A percentile compares a stretch with the other conserved stretches of the same genome.
Conservation (phyloP, 495 filamentous ascomycete species). For the Cladorrhinum samala region DNA sequence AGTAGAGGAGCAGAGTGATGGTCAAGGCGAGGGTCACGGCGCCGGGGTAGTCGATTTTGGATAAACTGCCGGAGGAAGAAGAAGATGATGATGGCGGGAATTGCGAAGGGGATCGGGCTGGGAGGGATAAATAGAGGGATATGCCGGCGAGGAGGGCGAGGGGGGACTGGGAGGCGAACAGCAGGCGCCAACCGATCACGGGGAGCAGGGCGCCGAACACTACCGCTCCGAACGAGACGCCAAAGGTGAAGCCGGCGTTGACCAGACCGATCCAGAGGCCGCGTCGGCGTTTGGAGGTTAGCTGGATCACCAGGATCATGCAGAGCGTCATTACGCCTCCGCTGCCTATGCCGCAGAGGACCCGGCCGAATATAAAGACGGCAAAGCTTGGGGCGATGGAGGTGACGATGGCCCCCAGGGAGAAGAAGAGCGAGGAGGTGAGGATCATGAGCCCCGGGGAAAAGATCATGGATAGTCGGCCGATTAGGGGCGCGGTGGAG, state of each 20-base stretch:
- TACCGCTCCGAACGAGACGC: slow-evolving; percentile 64
- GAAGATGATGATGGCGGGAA: slow-evolving; percentile 25
- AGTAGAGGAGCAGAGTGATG: slow-evolving; percentile 59
- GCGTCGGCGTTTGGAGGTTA: slow-evolving; percentile 55
- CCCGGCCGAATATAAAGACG: slow-evolving; percentile 60
- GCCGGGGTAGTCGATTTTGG: slow-evolving; percentile 63
- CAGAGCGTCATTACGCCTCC: slow-evolving; percentile 61
- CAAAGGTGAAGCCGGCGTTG: slow-evolving; percentile 56
- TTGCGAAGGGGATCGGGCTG: slow-evolving; percentile 45
- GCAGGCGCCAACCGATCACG: slow-evolving; percentile 58
- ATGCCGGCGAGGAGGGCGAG: slow-evolving; percentile 51
- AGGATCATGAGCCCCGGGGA: slow-evolving; percentile 56
- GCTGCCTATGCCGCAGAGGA: slow-evolving; percentile 57
- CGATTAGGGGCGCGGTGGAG: slow-evolving; percentile 57
- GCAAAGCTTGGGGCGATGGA: slow-evolving; percentile 49
- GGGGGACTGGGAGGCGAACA: slow-evolving; percentile 65
- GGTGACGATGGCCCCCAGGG: slow-evolving; percentile 56
- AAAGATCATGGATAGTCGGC: slow-evolving; percentile 63
- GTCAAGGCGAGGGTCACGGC: slow-evolving; percentile 45
- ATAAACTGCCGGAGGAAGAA: slow-evolving; percentile 47
- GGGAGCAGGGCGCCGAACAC: slow-evolving; percentile 59
- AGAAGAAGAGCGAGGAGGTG: slow-evolving; percentile 48
- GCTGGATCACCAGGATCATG: slow-evolving; percentile 63
- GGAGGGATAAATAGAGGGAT: slow-evolving; percentile 49
- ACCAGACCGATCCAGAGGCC: slow-evolving; percentile 65